Evolutionary conservation across 345 rosid species (phyloP).

Genomic region (Corymbia maculata): DNA sequence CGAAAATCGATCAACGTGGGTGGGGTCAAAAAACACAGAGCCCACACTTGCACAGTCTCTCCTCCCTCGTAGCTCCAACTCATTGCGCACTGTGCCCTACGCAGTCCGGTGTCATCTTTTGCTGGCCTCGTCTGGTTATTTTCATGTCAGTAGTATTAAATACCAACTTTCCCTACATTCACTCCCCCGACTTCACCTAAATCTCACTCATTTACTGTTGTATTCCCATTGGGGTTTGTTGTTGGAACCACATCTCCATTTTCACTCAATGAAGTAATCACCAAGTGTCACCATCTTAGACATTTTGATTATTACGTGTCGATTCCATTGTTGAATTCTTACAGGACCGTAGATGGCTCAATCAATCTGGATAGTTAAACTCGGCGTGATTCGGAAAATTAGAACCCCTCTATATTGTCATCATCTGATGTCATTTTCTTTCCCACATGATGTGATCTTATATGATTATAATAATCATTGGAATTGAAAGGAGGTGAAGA

Average conservation of each 20-base stretch:
- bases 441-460: neutral
- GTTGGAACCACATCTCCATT: neutral
- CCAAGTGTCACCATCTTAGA: neutral
- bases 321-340: neutral
- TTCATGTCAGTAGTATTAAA: slow-evolving; percentile 32
- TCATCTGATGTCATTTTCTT: neutral
- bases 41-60: neutral
- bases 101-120: neutral
- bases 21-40: neutral
- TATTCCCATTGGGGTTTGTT: neutral
- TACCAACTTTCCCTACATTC: neutral
- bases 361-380: neutral
- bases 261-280: neutral
- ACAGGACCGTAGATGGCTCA: neutral
- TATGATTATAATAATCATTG: neutral
- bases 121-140: slow-evolving; percentile 30
- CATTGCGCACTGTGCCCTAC: slow-evolving; percentile 28
- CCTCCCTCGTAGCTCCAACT: neutral
- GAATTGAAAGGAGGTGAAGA: neutral
- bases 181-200: neutral
- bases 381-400: neutral
- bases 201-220: neutral
- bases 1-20: neutral
- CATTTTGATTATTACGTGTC: neutral
- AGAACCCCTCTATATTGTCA: neutral